A percentile compares a stretch with the other conserved stretches of the same genome.
phyloP scores from a whole-genome alignment of 2,329 filamentous ascomycete genomes.

The Scleromitrula shiraiana region DNA sequence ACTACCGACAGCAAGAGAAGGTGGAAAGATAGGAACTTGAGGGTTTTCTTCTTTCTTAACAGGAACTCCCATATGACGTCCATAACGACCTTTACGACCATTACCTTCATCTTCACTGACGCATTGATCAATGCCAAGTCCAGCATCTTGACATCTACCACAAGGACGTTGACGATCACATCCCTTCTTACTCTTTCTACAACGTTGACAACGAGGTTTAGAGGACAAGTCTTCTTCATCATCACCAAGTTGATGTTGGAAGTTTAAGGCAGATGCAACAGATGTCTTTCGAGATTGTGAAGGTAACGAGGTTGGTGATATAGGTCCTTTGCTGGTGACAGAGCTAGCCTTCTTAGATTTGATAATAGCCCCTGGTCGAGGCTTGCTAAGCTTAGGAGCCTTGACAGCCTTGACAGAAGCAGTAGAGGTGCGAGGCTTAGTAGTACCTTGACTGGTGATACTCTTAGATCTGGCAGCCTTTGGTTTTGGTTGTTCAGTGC shows the following conservation, averaged over 20 bases:
- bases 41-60: conserved; percentile 49
- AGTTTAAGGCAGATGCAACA: conserved; percentile 56
- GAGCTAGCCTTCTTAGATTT: conserved; percentile 44
- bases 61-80: conserved; percentile 61
- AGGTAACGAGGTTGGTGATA: conserved; percentile 60
- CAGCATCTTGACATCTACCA: conserved; percentile 90
- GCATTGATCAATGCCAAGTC: conserved; percentile 86
- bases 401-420: conserved; percentile 39
- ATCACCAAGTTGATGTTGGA: conserved; percentile 50
- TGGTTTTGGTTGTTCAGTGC: conserved; percentile 23
- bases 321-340: conserved; percentile 36
- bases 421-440: conserved; percentile 34
- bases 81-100: conserved; percentile 89
- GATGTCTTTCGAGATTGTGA: conserved; percentile 69
- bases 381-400: conserved; percentile 37
- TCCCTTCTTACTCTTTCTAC: conserved; percentile 98
- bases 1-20: conserved; percentile 26
- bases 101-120: conserved; percentile 98
- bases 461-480: conserved; percentile 37
- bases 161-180: conserved; percentile 96
- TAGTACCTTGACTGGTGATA: conserved; percentile 25
- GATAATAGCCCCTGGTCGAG: conserved; percentile 16
- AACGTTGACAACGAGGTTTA: conserved; percentile 95
- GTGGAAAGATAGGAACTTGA: conserved; percentile 25
- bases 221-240: conserved; percentile 89